Evolutionary conservation across 306 rosid species (phyloP).

Genomic region (Dryas drummondii): DNA sequence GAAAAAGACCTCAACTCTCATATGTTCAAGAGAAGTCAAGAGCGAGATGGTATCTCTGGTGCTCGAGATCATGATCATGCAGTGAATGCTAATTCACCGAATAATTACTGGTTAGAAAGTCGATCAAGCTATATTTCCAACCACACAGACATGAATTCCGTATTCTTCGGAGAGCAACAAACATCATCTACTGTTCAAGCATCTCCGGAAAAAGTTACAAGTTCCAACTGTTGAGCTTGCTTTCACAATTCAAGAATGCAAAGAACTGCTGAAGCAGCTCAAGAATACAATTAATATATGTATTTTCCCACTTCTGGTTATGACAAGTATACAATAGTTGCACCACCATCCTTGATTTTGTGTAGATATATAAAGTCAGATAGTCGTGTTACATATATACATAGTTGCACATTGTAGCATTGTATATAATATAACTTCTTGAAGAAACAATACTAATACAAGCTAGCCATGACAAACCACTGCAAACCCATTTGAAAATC

Average conservation of each 20-base stretch:
- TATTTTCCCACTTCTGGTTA: too few species aligned
- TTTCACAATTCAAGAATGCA: not conserved
- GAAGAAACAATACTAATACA: too few species aligned
- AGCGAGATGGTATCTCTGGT: not conserved
- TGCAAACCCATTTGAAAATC: too few species aligned
- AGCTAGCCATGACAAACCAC: too few species aligned
- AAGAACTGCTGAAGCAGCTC: too few species aligned
- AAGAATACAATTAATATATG: not conserved
- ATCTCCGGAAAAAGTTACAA: not conserved
- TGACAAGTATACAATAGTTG: too few species aligned
- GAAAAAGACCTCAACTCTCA: conserved; percentile 38
- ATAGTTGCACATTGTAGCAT: too few species aligned
- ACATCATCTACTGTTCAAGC: not conserved
- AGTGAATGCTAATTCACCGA: not conserved
- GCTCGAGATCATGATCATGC: not conserved
- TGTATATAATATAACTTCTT: too few species aligned
- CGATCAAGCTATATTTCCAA: not conserved
- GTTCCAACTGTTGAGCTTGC: not conserved
- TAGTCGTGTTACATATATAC: too few species aligned
- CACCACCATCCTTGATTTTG: too few species aligned
- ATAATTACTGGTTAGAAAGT: not conserved
- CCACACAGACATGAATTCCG: not conserved
- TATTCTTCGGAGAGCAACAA: not conserved
- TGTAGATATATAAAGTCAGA: too few species aligned
- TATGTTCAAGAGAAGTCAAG: conserved; percentile 31